Evolutionary conservation across 352 stramenopile species (phyloP).

Genomic region (Phytophthora europaea): DNA sequence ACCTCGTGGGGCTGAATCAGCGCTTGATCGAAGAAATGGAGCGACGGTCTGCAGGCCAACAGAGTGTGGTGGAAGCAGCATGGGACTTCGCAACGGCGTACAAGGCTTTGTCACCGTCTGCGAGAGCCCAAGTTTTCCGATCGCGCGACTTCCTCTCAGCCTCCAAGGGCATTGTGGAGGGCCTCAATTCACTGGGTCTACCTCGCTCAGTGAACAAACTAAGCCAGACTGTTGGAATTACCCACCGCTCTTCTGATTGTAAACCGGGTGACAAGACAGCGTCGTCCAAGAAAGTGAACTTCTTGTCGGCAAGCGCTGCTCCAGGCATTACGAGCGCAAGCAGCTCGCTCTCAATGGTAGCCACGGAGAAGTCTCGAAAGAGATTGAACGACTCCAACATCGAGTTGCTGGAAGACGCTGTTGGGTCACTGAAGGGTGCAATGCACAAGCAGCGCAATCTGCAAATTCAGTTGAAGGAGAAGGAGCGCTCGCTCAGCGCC

Average conservation of each 20-base stretch:
- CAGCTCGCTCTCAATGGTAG: slow-evolving; percentile 8
- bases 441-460: slow-evolving; percentile 46
- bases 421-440: slow-evolving; percentile 49
- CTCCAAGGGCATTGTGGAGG: slow-evolving; percentile 51
- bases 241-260: neutral
- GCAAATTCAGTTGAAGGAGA: slow-evolving; percentile 41
- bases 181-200: slow-evolving; percentile 43
- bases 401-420: slow-evolving; percentile 51
- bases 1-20: slow-evolving; percentile 58
- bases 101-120: slow-evolving; percentile 46
- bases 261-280: neutral
- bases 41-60: slow-evolving; percentile 40
- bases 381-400: slow-evolving; percentile 48
- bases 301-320: slow-evolving; percentile 26
- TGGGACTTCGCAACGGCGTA: slow-evolving; percentile 52
- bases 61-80: slow-evolving; percentile 54
- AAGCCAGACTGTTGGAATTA: slow-evolving; percentile 21
- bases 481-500: slow-evolving; percentile 27
- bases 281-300: slow-evolving; percentile 17
- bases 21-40: slow-evolving; percentile 57
- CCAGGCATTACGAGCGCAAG: slow-evolving; percentile 15
- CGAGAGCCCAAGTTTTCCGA: slow-evolving; percentile 48
- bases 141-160: slow-evolving; percentile 49
- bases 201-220: slow-evolving; percentile 29
- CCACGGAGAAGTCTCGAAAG: slow-evolving; percentile 24